These are phyloP conservation scores for Rhytidiadelphus loreus DNA, from an alignment of 225 moss, liverwort and hornwort genomes.

Conservation along the genomic window DNA sequence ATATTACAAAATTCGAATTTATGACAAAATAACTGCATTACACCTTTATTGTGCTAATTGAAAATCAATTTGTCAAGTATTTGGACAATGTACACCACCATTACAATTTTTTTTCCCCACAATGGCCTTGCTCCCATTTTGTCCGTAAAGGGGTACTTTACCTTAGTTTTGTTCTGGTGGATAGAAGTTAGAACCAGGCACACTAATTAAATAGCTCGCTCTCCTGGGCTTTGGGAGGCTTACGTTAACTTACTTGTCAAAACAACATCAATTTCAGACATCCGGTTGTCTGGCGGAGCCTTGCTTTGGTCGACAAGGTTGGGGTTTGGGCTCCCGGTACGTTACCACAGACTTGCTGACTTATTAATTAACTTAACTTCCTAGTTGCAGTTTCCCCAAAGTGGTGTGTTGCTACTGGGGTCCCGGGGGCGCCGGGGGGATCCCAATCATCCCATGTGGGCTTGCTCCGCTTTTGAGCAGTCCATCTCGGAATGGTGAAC, in stretches of 20 bases:
- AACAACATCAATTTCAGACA: not conserved
- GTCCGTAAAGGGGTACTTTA: no score
- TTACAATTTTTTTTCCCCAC: no score
- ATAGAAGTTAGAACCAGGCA: not conserved
- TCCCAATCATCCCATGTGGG: not conserved
- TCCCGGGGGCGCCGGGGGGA: no score
- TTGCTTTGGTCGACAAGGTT: not conserved
- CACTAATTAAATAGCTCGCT: not conserved
- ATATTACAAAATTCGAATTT: not conserved
- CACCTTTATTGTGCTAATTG: not conserved
- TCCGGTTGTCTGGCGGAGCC: not conserved
- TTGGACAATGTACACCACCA: no score
- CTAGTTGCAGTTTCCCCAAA: not conserved
- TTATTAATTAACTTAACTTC: no score
- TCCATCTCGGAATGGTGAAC: not conserved
- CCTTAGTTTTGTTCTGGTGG: not conserved
- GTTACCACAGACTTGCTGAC: not conserved
- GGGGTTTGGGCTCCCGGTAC: not conserved
- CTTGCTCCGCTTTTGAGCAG: not conserved
- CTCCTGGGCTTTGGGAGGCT: not conserved
- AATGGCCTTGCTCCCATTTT: no score
- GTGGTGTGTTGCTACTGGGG: not conserved
- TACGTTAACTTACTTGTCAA: not conserved
- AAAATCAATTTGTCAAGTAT: not conserved
- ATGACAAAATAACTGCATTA: not conserved